A percentile compares a stretch with the other conserved stretches of the same genome.
Evolutionary conservation across 2,329 filamentous ascomycete species (phyloP).

Genomic region (Colletotrichum echinochloae): DNA sequence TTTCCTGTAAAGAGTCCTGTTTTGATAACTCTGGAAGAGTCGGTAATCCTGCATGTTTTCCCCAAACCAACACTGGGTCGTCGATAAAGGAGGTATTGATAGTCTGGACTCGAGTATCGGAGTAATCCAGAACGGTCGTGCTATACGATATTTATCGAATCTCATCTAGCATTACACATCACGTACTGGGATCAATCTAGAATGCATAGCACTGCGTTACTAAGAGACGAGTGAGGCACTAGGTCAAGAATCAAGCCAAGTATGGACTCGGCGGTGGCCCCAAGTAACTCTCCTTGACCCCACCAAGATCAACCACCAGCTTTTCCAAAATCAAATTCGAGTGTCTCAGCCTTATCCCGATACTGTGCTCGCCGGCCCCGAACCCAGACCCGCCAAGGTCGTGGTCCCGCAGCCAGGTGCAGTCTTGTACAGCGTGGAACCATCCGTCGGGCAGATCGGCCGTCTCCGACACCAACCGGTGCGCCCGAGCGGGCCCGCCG

Average conservation of each 20-base stretch:
- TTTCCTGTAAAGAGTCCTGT: no score
- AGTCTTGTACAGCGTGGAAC: conserved; percentile 61
- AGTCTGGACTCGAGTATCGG: no score
- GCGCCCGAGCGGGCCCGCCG: conserved; percentile 49
- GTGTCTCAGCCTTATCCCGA: conserved; percentile 48
- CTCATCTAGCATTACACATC: no score
- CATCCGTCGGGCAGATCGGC: conserved; percentile 60
- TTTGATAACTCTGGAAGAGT: no score
- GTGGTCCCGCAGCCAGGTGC: conserved; percentile 60
- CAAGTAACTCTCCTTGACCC: conserved; percentile 50
- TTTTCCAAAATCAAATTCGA: conserved; percentile 54
- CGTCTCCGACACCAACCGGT: conserved; percentile 47
- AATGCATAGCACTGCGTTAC: no score
- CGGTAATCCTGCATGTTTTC: no score
- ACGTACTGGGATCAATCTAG: no score
- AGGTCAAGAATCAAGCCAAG: not conserved
- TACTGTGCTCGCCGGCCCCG: conserved; percentile 45
- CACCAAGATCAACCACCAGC: conserved; percentile 50
- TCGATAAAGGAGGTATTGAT: no score
- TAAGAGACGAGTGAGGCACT: no score
- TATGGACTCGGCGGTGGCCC: conserved; percentile 49
- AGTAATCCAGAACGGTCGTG: no score
- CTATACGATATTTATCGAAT: no score
- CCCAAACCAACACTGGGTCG: no score
- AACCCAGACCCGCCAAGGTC: conserved; percentile 42